Percentiles rank a stretch among this genome's conserved stretches.
phyloP scores from a whole-genome alignment of 139 green algal species.

The Coelastrella sp. region DNA sequence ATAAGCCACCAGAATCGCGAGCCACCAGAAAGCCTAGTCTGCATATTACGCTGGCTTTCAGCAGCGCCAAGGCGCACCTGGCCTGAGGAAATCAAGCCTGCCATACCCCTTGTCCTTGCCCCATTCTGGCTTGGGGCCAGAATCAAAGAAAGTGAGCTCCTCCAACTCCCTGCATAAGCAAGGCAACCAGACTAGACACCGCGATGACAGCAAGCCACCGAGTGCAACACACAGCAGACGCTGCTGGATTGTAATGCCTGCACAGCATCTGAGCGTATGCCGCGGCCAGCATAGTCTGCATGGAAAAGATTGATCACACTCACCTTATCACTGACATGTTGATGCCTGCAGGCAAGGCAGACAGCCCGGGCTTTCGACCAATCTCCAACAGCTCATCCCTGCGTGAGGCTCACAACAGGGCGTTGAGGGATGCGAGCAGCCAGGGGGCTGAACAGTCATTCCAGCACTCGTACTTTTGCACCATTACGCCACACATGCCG shows the following conservation, averaged over 20 bases:
- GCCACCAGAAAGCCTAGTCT: too few species aligned
- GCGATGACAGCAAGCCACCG: background rate
- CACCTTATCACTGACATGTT: slow-evolving; percentile 47
- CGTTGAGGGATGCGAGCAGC: background rate
- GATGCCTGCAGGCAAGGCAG: slow-evolving; percentile 6
- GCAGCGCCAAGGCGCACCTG: background rate
- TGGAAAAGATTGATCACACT: background rate
- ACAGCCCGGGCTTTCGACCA: slow-evolving; percentile 18
- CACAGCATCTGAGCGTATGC: background rate
- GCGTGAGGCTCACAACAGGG: background rate
- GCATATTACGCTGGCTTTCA: too few species aligned
- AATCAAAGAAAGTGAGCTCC: slow-evolving; percentile 49
- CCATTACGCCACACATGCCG: background rate
- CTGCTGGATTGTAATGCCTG: background rate
- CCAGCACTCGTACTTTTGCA: too few species aligned
- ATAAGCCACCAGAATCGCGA: too few species aligned
- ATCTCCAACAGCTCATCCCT: slow-evolving; percentile 46
- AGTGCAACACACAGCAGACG: background rate
- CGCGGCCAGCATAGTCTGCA: background rate
- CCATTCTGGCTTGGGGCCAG: slow-evolving; percentile 47
- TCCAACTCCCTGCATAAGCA: slow-evolving; percentile 41
- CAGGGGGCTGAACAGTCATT: too few species aligned
- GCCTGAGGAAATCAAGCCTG: slow-evolving; percentile 41
- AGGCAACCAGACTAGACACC: background rate
- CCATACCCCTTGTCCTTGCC: slow-evolving; percentile 38